Conservation (phyloP, 805 yeast species). For the Tetrapisispora phaffii region DNA sequence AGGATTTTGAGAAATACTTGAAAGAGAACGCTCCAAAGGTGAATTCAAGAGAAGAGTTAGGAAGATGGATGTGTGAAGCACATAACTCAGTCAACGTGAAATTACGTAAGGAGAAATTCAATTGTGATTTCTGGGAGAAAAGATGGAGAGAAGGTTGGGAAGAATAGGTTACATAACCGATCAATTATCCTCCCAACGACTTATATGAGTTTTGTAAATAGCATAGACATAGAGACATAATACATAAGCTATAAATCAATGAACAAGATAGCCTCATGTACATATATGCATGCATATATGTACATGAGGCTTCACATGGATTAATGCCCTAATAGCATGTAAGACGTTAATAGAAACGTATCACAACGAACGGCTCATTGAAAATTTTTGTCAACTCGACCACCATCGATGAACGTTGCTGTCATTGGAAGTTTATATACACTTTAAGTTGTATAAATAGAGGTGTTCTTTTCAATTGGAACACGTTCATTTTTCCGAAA, state of each 20-base stretch:
- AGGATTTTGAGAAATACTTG: conserved; percentile 64
- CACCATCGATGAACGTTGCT: too few species aligned
- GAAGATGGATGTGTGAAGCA: conserved; percentile 88
- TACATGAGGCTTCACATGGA: too few species aligned
- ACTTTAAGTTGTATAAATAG: neutral
- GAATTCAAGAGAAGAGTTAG: conserved; percentile 64
- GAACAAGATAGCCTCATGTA: too few species aligned
- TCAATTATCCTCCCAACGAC: too few species aligned
- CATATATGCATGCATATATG: too few species aligned
- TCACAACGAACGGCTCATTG: neutral
- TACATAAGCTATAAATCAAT: neutral
- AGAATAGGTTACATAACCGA: neutral
- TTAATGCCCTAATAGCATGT: neutral
- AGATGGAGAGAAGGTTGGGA: conserved; percentile 97
- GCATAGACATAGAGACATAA: neutral
- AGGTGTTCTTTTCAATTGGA: too few species aligned
- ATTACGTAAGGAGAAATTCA: conserved; percentile 76
- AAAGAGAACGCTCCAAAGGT: conserved; percentile 45
- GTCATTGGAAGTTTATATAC: neutral
- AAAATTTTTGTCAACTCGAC: neutral
- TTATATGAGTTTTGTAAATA: neutral
- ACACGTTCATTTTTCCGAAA: too few species aligned
- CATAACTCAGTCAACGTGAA: conserved; percentile 88
- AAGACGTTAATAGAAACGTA: neutral
- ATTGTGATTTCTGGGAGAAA: conserved; percentile 82